These are phyloP conservation scores for Leucosporidium creatinivorum DNA, from an alignment of 768 basidiomycete species.

Conservation along the genomic window DNA sequence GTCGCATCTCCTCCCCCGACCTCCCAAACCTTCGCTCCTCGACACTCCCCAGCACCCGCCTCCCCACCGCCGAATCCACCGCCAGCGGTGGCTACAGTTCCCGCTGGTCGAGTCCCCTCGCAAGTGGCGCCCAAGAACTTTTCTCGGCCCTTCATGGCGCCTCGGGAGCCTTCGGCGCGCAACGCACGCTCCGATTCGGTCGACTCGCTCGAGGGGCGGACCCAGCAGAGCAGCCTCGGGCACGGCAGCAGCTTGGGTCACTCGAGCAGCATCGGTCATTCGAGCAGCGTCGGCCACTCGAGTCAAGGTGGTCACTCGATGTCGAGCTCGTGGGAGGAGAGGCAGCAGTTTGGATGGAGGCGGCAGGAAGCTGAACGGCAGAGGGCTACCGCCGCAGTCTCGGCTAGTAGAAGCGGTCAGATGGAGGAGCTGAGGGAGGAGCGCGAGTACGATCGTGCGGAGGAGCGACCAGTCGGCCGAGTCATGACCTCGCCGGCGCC, in stretches of 20 bases:
- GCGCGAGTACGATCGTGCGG: too few relatives aligned
- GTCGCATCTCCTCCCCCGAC: background rate
- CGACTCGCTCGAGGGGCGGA: conserved; percentile 2
- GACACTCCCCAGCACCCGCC: background rate
- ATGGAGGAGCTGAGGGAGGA: background rate
- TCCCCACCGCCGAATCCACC: background rate
- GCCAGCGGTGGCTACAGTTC: background rate
- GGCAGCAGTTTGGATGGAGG: background rate
- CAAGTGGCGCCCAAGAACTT: conserved; percentile 21
- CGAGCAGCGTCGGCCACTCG: background rate
- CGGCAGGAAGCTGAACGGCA: conserved; percentile 15
- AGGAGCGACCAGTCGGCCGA: background rate
- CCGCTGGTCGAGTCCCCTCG: background rate
- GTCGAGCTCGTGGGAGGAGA: conserved; percentile 16
- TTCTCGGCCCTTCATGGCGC: background rate
- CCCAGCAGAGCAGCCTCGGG: background rate
- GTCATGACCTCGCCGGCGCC: background rate
- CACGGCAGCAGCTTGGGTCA: background rate
- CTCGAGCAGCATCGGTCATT: background rate
- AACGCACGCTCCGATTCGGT: background rate
- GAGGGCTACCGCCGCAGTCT: conserved; percentile 12
- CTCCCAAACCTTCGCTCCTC: background rate
- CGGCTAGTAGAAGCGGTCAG: background rate
- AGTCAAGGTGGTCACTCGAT: conserved; percentile 10
- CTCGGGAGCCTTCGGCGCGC: conserved; percentile 3